These are phyloP conservation scores for Helotiales sp. DNA, from an alignment of 2,329 filamentous ascomycete genomes.

Conservation along the genomic window DNA sequence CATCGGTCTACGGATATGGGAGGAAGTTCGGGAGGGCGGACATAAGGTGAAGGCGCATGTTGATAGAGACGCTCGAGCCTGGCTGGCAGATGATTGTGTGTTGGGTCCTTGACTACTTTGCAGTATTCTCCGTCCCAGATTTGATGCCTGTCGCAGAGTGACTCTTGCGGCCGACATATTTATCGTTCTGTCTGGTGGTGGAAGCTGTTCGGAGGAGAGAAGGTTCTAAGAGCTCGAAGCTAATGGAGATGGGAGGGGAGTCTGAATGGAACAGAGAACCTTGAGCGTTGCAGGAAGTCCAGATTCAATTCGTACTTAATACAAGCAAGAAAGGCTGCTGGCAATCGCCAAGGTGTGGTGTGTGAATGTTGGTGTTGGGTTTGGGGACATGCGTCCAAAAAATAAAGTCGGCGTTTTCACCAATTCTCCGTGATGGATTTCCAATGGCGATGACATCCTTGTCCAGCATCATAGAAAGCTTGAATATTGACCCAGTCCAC, in stretches of 20 bases:
- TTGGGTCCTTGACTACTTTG: not conserved
- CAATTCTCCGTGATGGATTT: conserved; percentile 3
- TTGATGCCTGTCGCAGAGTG: not conserved
- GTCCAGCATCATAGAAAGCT: conserved; percentile 14
- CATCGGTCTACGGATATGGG: not conserved
- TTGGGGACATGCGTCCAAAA: not conserved
- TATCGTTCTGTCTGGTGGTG: not conserved
- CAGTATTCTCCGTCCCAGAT: not conserved
- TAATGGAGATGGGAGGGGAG: not conserved
- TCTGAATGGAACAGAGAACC: not conserved
- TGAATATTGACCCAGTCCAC: conserved; percentile 13
- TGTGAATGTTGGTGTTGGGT: not conserved
- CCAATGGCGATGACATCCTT: conserved; percentile 9
- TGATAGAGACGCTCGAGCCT: not conserved
- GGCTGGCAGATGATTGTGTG: not conserved
- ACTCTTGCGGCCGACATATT: not conserved
- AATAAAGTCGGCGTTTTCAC: conserved; percentile 9
- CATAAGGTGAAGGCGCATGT: not conserved
- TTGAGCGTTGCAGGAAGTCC: not conserved
- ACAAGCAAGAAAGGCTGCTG: not conserved
- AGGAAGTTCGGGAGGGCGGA: not conserved
- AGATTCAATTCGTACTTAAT: not conserved
- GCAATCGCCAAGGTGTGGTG: not conserved
- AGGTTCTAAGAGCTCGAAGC: not conserved
- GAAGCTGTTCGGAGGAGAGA: not conserved